Conservation (phyloP, 768 basidiomycete species). For the Kondoa subrosea region DNA sequence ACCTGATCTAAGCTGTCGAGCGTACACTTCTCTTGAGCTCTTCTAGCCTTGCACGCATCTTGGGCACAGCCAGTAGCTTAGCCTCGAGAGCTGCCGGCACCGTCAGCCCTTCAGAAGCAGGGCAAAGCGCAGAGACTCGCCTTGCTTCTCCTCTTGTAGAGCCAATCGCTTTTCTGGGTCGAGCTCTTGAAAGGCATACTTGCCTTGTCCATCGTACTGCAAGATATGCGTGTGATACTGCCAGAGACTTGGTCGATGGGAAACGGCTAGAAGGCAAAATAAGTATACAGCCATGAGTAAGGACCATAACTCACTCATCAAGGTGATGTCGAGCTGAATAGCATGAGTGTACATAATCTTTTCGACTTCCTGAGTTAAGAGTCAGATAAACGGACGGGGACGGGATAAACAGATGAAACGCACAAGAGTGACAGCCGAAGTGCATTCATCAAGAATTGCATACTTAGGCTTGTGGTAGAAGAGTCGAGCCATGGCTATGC, state of each 20-base stretch:
- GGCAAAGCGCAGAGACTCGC: background rate
- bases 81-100: constrained; percentile 25
- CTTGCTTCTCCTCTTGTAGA: constrained; percentile 71
- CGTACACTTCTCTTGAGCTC: constrained; percentile 15
- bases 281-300: background rate
- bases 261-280: constrained; percentile 34
- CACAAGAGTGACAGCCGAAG: constrained; percentile 79
- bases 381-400: background rate
- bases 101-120: background rate
- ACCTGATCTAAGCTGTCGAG: too few species aligned
- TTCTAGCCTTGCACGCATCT: constrained; percentile 11
- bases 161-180: constrained; percentile 78
- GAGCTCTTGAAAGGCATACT: constrained; percentile 81
- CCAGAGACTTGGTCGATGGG: constrained; percentile 80
- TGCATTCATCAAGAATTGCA: constrained; percentile 91
- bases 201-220: constrained; percentile 68
- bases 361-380: constrained; percentile 6
- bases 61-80: constrained; percentile 31
- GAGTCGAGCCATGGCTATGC: constrained; percentile 88
- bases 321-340: constrained; percentile 58
- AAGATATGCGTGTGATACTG: constrained; percentile 36
- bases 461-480: constrained; percentile 97
- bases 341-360: constrained; percentile 11
- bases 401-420: constrained; percentile 62
- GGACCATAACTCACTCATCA: constrained; percentile 46